phyloP scores from a whole-genome alignment of 306 rosid genomes.

The Acacia acuminata region DNA sequence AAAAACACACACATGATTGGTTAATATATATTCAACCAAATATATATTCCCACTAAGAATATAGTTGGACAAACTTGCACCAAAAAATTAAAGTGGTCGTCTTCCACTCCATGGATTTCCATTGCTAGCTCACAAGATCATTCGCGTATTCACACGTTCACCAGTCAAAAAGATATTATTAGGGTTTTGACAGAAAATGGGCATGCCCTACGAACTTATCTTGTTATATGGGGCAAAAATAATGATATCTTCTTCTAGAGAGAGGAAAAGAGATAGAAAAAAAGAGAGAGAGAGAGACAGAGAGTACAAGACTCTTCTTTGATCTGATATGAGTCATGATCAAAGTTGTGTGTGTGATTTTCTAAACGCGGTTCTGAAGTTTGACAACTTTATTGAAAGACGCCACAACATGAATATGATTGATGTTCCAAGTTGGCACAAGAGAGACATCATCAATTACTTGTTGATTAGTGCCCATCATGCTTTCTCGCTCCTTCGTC shows the following conservation, averaged over 20 bases:
- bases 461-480: conserved; percentile 38
- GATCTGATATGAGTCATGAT: background rate
- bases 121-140: conserved; percentile 7
- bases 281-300: background rate
- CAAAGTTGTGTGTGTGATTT: background rate
- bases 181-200: background rate
- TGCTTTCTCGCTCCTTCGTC: conserved; percentile 22
- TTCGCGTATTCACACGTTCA: background rate
- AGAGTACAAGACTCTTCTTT: no score
- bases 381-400: conserved; percentile 31
- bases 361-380: conserved; percentile 6
- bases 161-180: background rate
- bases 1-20: no score
- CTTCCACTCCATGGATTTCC: conserved; percentile 14
- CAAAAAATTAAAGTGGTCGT: background rate
- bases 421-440: background rate
- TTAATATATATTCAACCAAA: no score
- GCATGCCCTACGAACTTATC: background rate
- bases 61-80: no score
- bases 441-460: background rate
- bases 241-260: background rate
- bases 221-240: background rate
- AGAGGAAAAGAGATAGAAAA: background rate
- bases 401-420: conserved; percentile 23
- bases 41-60: no score